Evolutionary conservation across 2,329 filamentous ascomycete species (phyloP).

Genomic region (Fusarium mundagurra): DNA sequence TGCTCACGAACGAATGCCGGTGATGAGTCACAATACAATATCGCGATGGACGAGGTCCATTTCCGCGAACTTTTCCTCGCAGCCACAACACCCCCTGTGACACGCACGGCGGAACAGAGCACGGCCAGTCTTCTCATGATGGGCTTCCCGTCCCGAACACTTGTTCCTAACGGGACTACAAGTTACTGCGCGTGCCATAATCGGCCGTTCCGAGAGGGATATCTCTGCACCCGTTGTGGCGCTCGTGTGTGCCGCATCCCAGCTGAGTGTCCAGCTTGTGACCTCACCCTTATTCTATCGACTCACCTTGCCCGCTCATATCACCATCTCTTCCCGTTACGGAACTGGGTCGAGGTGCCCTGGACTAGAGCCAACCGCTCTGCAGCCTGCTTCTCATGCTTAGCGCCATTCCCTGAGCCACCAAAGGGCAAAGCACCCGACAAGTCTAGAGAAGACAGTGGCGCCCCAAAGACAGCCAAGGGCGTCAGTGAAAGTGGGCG

Average conservation of each 20-base stretch:
- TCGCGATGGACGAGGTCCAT: slow-evolving; percentile 81
- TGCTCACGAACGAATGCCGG: slow-evolving; percentile 88
- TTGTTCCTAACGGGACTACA: slow-evolving; percentile 71
- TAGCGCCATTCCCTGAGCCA: slow-evolving; percentile 72
- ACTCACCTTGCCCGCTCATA: slow-evolving; percentile 94
- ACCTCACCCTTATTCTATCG: slow-evolving; percentile 90
- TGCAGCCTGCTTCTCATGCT: slow-evolving; percentile 80
- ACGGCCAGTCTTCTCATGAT: slow-evolving; percentile 86
- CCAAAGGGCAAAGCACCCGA: slow-evolving; percentile 39
- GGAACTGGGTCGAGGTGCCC: slow-evolving; percentile 89
- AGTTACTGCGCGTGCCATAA: slow-evolving; percentile 94
- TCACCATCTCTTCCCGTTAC: slow-evolving; percentile 89
- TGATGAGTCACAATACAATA: slow-evolving; percentile 78
- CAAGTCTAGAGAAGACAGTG: slow-evolving; percentile 36
- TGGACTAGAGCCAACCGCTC: slow-evolving; percentile 77
- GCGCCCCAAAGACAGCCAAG: slow-evolving; percentile 52
- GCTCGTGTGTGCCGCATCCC: slow-evolving; percentile 91
- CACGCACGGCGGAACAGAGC: slow-evolving; percentile 69
- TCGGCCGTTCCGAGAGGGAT: slow-evolving; percentile 82
- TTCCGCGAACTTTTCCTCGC: slow-evolving; percentile 90
- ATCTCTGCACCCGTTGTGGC: slow-evolving; percentile 87
- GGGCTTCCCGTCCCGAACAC: slow-evolving; percentile 91
- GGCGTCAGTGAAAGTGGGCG: slow-evolving; percentile 85
- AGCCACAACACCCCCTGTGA: slow-evolving; percentile 88
- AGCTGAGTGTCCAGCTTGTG: slow-evolving; percentile 89